Base-by-base conservation (phyloP, 2,329 filamentous ascomycete species). In the Dactylellina drechsleri region DNA sequence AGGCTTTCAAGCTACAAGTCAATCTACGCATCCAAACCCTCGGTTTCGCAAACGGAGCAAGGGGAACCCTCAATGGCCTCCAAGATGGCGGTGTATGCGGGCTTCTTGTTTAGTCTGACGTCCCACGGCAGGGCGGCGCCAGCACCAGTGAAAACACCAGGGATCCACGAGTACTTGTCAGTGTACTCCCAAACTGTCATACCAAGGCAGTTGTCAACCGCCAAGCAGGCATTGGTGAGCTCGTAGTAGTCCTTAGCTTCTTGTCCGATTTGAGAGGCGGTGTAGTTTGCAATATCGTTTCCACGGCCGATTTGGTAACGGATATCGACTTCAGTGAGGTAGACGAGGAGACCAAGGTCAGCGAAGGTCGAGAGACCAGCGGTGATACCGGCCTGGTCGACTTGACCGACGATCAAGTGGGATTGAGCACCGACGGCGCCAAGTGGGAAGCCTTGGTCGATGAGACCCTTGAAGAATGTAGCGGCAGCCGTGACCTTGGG, bases 401-500 rank as follows among this genome's bases (percentile, higher is more conserved):
- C 71, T 28, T 75, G 71, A 18, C 71, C 71, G 15, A 75, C 71
- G 53, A 75, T 75, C 64, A 75, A 65, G 28, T 75, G 71, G 4
- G 71, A 58, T 18, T 75, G 71, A n/a, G 71, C 71, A 56, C 71
- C 71, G 58, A 75, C 71, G 47, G 71, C 71, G 52, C 71, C 71
- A 31, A 75, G 43, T 4, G 71, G 71, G 64, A 62, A 75, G 16
- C 64, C 64, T 43, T 75, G 50, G 52, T 68, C 40, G 58, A 75
- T 45, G 47, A 75, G 71, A 45, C 62, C 31, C 58, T 68, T 59
- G 71, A 75, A 75, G 41, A 87, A 83, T 40, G 83, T 80, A 3
- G 83, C 77, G 2, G 84, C 83, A 0, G 79, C 80, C 58, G 82
- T 81, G n/a, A 83, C 82, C 81, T 87, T 87, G 70, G 82, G 79